Base-by-base conservation (phyloP, 2,329 filamentous ascomycete genomes). In the Sporothrix variecibatus region DNA sequence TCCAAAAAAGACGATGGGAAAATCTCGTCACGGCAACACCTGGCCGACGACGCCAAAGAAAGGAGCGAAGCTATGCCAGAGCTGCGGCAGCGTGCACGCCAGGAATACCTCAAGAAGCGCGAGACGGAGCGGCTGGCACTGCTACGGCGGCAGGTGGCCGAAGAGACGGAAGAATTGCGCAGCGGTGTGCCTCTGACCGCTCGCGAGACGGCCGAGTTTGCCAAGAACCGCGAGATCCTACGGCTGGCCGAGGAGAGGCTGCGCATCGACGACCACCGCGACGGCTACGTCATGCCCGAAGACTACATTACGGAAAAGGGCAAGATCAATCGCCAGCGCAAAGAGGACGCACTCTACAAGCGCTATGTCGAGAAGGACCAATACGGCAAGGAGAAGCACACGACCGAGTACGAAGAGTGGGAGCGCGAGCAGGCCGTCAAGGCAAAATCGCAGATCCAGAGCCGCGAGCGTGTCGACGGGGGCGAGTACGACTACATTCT, bases 401-500 rank as follows among this genome's bases (percentile, higher is more conserved):
- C 97, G 74, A 97, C 94, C 0, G 96, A 99, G 81, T 93, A 97
- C 76, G 95, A 99, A 76, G 93, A 97, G 80, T 99, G 95, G 95
- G 96, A 99, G 81, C 86, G 90, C 74, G 95, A 98, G 80, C 95
- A 98, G 83, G 89, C 92, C 0, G 88, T 91, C 73, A 97, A 97
- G 81, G 95, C 94, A 6, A 96, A 95, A 81, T 91, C 94, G 0
- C 94, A 97, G 81, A 94, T 97, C 75, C 87, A 90, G 77, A 89
- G 90, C 72, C 85, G 90, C 0, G 94, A 97, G 80, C 88, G 91
- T 49, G 90, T 93, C 17, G 91, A 95, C 71, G 91, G 94, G 77
- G 91, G 91, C 15, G 92, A 97, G 74, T 99, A 98, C 80, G 93
- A 96, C 78, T 97, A 95, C 80, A 93, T 99, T 17, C 91, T 99